phyloP scores from a whole-genome alignment of 1,139 yeast genomes.

The Hyphopichia burtonii region DNA sequence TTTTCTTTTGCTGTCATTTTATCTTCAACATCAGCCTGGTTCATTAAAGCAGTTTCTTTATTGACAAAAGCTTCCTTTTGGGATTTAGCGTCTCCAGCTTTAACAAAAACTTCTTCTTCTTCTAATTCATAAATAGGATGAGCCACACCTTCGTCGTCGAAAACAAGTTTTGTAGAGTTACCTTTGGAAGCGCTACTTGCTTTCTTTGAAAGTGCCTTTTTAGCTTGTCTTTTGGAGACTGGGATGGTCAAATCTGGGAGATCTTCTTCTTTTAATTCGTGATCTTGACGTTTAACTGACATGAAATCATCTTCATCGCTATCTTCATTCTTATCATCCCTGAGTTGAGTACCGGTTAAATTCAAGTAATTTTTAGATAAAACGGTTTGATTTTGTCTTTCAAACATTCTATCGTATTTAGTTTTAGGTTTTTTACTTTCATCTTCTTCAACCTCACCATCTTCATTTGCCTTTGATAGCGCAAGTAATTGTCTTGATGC shows the following conservation, averaged over 20 bases:
- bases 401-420: slow-evolving; percentile 94
- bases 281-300: slow-evolving; percentile 75
- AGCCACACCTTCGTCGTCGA: slow-evolving; percentile 92
- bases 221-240: slow-evolving; percentile 82
- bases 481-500: slow-evolving; percentile 67
- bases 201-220: slow-evolving; percentile 85
- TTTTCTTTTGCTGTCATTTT: slow-evolving; percentile 80
- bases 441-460: slow-evolving; percentile 54
- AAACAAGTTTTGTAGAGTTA: slow-evolving; percentile 73
- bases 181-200: slow-evolving; percentile 64
- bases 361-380: slow-evolving; percentile 84
- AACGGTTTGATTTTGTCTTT: slow-evolving; percentile 89
- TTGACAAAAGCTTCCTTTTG: slow-evolving; percentile 69
- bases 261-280: slow-evolving; percentile 62
- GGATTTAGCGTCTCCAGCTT: slow-evolving; percentile 67
- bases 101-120: slow-evolving; percentile 82
- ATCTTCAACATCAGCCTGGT: slow-evolving; percentile 70
- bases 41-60: slow-evolving; percentile 70
- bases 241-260: slow-evolving; percentile 60
- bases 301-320: slow-evolving; percentile 73
- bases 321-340: slow-evolving; percentile 24
- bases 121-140: slow-evolving; percentile 90
- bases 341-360: slow-evolving; percentile 49
- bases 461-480: slow-evolving; percentile 60
- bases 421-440: slow-evolving; percentile 60